Evolutionary conservation across 495 filamentous ascomycete genomes (phyloP).

Genomic region (Hypoxylon rickii): DNA sequence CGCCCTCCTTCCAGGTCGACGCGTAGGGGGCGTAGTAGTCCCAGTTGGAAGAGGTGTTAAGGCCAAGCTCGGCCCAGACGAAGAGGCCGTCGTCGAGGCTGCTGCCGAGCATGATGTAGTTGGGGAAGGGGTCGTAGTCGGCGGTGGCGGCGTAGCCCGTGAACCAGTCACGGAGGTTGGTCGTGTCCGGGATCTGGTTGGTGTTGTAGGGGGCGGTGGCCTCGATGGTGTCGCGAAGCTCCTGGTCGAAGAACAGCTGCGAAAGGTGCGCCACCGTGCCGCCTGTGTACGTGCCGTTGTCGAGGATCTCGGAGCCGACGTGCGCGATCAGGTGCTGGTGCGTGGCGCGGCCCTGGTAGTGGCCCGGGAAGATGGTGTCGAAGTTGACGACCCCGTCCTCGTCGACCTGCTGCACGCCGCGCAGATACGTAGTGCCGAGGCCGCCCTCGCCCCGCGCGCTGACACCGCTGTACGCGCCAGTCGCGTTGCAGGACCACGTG

Average conservation of each 20-base stretch:
- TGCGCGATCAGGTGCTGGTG: conserved; percentile 62
- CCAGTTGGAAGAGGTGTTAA: conserved; percentile 53
- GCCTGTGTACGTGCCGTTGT: conserved; percentile 54
- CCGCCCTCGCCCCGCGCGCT: conserved; percentile 42
- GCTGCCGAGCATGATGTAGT: conserved; percentile 53
- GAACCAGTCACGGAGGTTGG: conserved; percentile 49
- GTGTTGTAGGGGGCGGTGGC: conserved; percentile 57
- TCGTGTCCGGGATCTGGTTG: conserved; percentile 52
- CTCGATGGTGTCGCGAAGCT: conserved; percentile 55
- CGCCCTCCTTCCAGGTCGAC: conserved; percentile 39
- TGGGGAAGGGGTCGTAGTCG: conserved; percentile 47
- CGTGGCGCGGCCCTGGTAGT: conserved; percentile 63
- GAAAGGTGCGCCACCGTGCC: conserved; percentile 55
- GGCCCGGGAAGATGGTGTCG: conserved; percentile 63
- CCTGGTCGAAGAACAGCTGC: conserved; percentile 64
- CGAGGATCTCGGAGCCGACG: conserved; percentile 44
- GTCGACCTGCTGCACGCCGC: conserved; percentile 57
- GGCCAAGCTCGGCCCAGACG: conserved; percentile 62
- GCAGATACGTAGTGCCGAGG: conserved; percentile 53
- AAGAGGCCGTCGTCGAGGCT: conserved; percentile 55
- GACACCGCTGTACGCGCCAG: conserved; percentile 57
- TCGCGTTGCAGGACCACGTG: conserved; percentile 63
- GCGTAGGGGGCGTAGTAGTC: conserved; percentile 41
- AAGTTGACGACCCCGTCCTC: conserved; percentile 60
- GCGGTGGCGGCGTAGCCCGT: conserved; percentile 41